These are phyloP conservation scores for Bryum argenteum DNA, from an alignment of 225 moss, liverwort and hornwort species.

Conservation along the genomic window DNA sequence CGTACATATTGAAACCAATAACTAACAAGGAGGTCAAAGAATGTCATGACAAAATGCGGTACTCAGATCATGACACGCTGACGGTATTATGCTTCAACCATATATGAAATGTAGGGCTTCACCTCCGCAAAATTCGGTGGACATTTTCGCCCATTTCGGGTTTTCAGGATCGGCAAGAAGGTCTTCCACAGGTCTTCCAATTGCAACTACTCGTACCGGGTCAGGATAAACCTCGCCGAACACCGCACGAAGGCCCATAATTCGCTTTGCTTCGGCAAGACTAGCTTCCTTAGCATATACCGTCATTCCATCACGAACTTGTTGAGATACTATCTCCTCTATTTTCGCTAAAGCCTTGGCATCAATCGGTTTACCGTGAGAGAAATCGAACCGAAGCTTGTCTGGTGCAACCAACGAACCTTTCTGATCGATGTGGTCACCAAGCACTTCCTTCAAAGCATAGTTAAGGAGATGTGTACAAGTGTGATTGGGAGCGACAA, in stretches of 20 bases:
- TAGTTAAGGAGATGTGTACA: slow-evolving; percentile 72
- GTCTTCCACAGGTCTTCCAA: slow-evolving; percentile 62
- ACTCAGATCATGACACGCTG: background rate
- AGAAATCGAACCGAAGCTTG: slow-evolving; percentile 70
- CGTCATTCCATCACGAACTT: slow-evolving; percentile 54
- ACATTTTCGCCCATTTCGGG: slow-evolving; percentile 54
- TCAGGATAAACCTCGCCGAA: slow-evolving; percentile 71
- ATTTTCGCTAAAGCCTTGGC: slow-evolving; percentile 54
- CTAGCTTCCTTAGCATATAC: slow-evolving; percentile 66
- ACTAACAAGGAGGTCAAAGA: slow-evolving; percentile 17
- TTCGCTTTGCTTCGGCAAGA: slow-evolving; percentile 62
- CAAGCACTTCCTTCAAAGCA: slow-evolving; percentile 64
- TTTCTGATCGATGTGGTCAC: slow-evolving; percentile 69
- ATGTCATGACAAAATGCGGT: background rate
- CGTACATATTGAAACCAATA: background rate
- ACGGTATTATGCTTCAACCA: background rate
- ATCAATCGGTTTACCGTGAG: slow-evolving; percentile 68
- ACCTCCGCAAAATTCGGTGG: slow-evolving; percentile 74
- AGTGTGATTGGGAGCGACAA: slow-evolving; percentile 68
- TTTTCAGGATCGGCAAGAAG: slow-evolving; percentile 61
- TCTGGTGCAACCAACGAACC: slow-evolving; percentile 72
- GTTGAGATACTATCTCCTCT: slow-evolving; percentile 53
- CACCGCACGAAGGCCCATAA: slow-evolving; percentile 63
- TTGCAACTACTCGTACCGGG: slow-evolving; percentile 62
- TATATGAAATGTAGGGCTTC: slow-evolving; percentile 4